Percentiles rank a stretch among this genome's conserved stretches.
Evolutionary conservation across 331 rosid species (phyloP).

Genomic region (Spiraea crenata): DNA sequence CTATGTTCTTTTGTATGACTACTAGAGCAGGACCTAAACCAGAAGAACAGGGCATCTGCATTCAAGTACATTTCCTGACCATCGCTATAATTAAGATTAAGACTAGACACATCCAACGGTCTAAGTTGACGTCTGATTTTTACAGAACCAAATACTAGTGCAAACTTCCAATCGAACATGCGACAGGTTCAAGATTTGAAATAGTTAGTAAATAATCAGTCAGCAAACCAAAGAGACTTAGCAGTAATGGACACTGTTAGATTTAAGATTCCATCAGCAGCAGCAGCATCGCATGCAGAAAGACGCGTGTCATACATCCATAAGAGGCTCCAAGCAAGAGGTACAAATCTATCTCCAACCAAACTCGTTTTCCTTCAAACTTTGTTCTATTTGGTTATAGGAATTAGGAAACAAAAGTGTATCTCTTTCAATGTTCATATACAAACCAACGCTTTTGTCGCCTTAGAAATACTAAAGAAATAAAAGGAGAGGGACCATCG

Average conservation of each 20-base stretch:
- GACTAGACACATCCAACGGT: background rate
- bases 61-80: background rate
- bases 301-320: constrained; percentile 11
- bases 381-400: background rate
- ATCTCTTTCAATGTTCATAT: background rate
- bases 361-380: background rate
- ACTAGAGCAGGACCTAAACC: too few species aligned
- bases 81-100: background rate
- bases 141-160: background rate
- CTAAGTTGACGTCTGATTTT: background rate
- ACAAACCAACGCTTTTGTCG: background rate
- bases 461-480: background rate
- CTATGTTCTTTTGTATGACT: too few species aligned
- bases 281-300: constrained; percentile 1
- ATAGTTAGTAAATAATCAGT: background rate
- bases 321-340: background rate
- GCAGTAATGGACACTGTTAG: constrained; percentile 10
- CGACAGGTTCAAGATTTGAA: background rate
- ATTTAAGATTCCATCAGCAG: background rate
- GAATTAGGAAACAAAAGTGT: background rate
- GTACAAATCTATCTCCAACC: background rate
- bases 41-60: too few species aligned
- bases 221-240: constrained; percentile 29
- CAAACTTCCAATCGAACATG: background rate
- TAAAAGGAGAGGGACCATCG: background rate